Evolutionary conservation across 352 stramenopile genomes (phyloP).

Genomic region (Pythium insidiosum): DNA sequence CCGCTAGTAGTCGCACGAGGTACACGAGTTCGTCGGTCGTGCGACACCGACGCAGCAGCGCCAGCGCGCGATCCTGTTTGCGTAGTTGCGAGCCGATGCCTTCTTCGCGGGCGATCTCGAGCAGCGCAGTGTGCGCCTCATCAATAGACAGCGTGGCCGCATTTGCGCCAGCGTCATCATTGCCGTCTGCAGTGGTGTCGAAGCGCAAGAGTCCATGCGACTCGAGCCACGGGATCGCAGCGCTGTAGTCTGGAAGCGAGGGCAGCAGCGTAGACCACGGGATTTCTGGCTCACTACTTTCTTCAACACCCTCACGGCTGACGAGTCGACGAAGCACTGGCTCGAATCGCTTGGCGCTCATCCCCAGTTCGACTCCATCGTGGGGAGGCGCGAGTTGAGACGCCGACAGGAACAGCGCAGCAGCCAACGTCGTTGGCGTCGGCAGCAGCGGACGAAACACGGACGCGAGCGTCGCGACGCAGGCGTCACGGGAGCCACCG

Average conservation of each 20-base stretch:
- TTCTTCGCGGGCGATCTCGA: slow-evolving; percentile 46
- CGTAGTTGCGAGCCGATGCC: slow-evolving; percentile 40
- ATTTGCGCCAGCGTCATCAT: too few species aligned
- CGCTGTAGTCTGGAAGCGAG: slow-evolving; percentile 15
- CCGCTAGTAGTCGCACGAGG: slow-evolving; percentile 65
- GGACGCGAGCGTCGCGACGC: background rate
- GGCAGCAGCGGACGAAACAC: slow-evolving; percentile 31
- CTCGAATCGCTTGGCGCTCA: slow-evolving; percentile 54
- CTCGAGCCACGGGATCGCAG: slow-evolving; percentile 9
- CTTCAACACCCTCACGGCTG: slow-evolving; percentile 12
- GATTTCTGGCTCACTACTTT: background rate
- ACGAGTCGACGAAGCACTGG: slow-evolving; percentile 41
- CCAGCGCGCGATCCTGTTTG: slow-evolving; percentile 56
- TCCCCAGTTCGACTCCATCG: slow-evolving; percentile 66
- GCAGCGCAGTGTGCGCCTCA: slow-evolving; percentile 43
- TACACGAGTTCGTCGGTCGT: slow-evolving; percentile 48
- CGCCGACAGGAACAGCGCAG: slow-evolving; percentile 60
- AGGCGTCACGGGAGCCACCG: background rate
- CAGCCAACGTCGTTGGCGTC: slow-evolving; percentile 20
- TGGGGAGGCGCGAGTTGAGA: slow-evolving; percentile 63
- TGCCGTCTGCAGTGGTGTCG: background rate
- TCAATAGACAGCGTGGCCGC: slow-evolving; percentile 21
- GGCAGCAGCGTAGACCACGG: slow-evolving; percentile 12
- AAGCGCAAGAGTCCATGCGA: slow-evolving; percentile 1
- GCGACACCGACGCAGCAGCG: slow-evolving; percentile 42